Evolutionary conservation across 768 basidiomycete species (phyloP), one percentile per base, ranked within the genome.

Genomic region (Phaeolepiota aurea): DNA sequence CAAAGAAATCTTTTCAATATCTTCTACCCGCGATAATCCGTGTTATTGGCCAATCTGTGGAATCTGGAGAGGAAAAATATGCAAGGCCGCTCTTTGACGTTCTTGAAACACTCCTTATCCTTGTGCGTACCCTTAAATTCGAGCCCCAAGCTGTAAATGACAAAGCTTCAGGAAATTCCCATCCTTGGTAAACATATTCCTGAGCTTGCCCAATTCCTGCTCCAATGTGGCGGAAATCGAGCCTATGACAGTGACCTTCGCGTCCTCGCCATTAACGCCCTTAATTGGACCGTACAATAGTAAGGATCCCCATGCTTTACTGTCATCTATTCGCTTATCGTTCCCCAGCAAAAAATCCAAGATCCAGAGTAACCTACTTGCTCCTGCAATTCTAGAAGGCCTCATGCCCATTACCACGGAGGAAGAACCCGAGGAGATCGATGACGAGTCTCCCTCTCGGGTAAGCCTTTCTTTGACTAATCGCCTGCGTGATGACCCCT

Each of bases 261-360:
- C 43, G 77, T 92, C 44, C 82, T 96, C 50, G 82, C 87, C 7
- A 74, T 99, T 28, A 98, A 97, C 54, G 86, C 88, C 4, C 77
- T 99, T 5, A 87, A 90, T 55, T 98, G 93, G 93, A 90, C 92
- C 5, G 83, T 98, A 40, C 86, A 93, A 71, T 98, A 98, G 91
- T 82, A 53, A 52, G 83, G 65, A 4, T 7, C 1, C 3, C 14
- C 20, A 23, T 11, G 20, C 10, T 37, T 28, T 23, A 7, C 4
- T n/a, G 14, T 19, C 14, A 14, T n/a, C 32, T 14, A 39, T 41
- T 16, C 30, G 37, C 32, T 39, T 50, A 51, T 44, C 36, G 41
- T 11, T 30, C 42, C 20, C 2, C 52, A 93, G 89, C 69, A 99
- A 98, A 79, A 97, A 97, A 67, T 82, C 84, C 37, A 96, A 92